These are phyloP conservation scores for Globisporangium cederbergense DNA, from an alignment of 352 stramenopile species.

Conservation along the genomic window DNA sequence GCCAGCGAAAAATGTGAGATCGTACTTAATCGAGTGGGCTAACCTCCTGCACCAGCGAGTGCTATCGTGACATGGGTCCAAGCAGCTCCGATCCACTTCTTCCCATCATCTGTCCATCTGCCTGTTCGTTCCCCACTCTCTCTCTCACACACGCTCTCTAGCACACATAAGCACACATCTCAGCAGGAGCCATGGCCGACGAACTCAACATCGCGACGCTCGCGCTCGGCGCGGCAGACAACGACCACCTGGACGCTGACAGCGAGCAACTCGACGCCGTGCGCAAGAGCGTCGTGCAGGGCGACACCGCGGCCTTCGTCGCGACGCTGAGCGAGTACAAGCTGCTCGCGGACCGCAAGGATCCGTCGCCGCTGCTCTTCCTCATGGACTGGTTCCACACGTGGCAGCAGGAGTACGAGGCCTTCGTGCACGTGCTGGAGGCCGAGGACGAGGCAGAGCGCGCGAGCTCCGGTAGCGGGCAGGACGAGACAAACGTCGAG, in stretches of 20 bases:
- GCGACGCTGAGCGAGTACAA: constrained; percentile 24
- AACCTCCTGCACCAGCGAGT: neutral
- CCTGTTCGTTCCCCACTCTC: neutral
- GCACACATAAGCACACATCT: neutral
- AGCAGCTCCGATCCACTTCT: constrained; percentile 3
- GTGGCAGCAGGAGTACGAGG: constrained; percentile 87
- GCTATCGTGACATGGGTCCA: constrained; percentile 3
- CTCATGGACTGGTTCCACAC: constrained; percentile 86
- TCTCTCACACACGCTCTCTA: neutral
- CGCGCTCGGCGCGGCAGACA: constrained; percentile 33
- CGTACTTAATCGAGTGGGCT: neutral
- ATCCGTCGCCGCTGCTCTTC: constrained; percentile 48
- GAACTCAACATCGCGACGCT: constrained; percentile 45
- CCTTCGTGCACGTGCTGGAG: constrained; percentile 68
- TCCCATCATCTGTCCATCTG: neutral
- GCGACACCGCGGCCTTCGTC: constrained; percentile 49
- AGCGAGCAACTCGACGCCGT: constrained; percentile 51
- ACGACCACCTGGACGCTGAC: constrained; percentile 22
- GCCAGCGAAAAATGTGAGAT: neutral
- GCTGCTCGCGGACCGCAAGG: constrained; percentile 25
- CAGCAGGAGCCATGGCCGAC: constrained; percentile 29
- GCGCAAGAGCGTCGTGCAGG: constrained; percentile 50
- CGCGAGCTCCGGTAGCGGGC: constrained; percentile 11
- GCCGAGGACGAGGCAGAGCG: constrained; percentile 40
- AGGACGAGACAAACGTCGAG: constrained; percentile 35